These are phyloP conservation scores for Begonia loranthoides DNA, from an alignment of 306 rosid genomes.

Conservation along the genomic window DNA sequence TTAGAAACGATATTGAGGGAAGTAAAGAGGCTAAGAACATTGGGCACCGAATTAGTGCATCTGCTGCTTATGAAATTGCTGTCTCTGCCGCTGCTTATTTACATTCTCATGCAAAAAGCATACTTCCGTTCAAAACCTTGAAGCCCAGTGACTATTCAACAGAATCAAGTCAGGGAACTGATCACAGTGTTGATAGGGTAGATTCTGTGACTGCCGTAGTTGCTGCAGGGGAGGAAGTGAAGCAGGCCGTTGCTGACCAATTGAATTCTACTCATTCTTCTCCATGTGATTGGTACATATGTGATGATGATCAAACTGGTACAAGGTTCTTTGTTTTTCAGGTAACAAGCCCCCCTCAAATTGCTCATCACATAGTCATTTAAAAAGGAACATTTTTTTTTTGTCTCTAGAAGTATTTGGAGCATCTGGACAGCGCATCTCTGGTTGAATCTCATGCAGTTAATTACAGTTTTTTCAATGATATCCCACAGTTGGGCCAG, in stretches of 20 bases:
- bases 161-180: slow-evolving; percentile 50
- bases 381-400: too few relatives aligned
- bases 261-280: slow-evolving; percentile 61
- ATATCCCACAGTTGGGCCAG: neutral
- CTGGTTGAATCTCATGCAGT: neutral
- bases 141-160: slow-evolving; percentile 21
- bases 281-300: slow-evolving; percentile 87
- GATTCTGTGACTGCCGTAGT: slow-evolving; percentile 90
- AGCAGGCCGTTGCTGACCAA: slow-evolving; percentile 94
- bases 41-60: slow-evolving; percentile 42
- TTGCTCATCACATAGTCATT: too few relatives aligned
- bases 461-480: neutral
- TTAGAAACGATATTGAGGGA: slow-evolving; percentile 16
- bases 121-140: slow-evolving; percentile 66
- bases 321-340: slow-evolving; percentile 75
- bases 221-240: slow-evolving; percentile 95
- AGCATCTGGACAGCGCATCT: too few relatives aligned
- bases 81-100: slow-evolving; percentile 91
- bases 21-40: slow-evolving; percentile 21
- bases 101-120: slow-evolving; percentile 51
- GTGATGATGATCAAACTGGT: slow-evolving; percentile 62
- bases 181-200: neutral
- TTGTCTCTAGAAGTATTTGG: too few relatives aligned
- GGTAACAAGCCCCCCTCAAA: slow-evolving; percentile 18
- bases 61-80: slow-evolving; percentile 61